These are phyloP conservation scores for Dentipellis sp. DNA, from an alignment of 768 basidiomycete species.

Conservation along the genomic window DNA sequence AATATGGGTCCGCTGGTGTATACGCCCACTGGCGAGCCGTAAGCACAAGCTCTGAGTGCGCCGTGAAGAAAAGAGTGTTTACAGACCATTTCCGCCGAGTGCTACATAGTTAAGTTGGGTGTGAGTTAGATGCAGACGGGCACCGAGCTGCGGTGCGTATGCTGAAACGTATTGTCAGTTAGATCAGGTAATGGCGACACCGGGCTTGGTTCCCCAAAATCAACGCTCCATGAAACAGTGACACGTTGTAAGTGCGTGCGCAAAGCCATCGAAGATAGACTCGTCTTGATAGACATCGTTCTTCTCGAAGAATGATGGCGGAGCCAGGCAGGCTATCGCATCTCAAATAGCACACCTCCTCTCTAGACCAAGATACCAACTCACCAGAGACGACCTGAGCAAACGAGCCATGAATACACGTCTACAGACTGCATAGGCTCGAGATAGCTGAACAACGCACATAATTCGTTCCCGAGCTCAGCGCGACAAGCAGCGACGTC, in stretches of 20 bases:
- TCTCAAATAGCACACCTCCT: neutral
- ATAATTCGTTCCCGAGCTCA: constrained; percentile 69
- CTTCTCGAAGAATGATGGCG: neutral
- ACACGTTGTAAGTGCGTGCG: neutral
- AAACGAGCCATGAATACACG: neutral
- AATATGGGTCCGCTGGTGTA: constrained; percentile 69
- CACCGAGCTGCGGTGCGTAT: constrained; percentile 80
- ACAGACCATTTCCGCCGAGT: constrained; percentile 67
- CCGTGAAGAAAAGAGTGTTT: neutral
- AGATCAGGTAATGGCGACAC: neutral
- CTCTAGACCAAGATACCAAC: neutral
- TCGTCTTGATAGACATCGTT: neutral
- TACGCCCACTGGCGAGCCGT: constrained; percentile 48
- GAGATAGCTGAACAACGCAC: constrained; percentile 29
- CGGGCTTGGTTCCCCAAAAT: neutral
- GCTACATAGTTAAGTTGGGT: constrained; percentile 79
- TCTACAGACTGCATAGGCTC: neutral
- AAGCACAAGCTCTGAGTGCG: neutral
- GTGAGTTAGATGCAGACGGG: constrained; percentile 65
- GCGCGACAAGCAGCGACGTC: constrained; percentile 47
- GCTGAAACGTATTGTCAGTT: constrained; percentile 31
- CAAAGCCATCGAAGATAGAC: neutral
- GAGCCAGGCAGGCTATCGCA: neutral
- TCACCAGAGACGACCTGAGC: constrained; percentile 29
- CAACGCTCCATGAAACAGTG: neutral